Conservation (phyloP, 257 asterid genomes). For the Nemophila menziesii region DNA sequence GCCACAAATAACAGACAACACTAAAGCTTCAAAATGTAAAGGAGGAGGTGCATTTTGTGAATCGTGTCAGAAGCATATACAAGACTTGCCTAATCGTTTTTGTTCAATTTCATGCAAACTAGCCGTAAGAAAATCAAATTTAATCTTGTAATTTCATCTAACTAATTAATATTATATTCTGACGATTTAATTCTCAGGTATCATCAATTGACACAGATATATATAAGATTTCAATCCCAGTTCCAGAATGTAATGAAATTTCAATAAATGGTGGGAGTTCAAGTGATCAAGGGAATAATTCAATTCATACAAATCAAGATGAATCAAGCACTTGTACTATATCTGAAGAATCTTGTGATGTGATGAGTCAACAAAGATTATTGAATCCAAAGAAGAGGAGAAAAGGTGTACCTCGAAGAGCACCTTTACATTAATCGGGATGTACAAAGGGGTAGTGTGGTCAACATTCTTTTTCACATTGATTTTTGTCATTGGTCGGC, state of each 20-base stretch:
- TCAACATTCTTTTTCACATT: neutral
- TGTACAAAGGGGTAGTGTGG: too few relatives aligned
- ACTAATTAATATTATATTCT: neutral
- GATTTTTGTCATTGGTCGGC: neutral
- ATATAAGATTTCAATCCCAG: slow-evolving; percentile 9
- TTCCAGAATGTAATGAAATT: slow-evolving; percentile 8
- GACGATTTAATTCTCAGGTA: slow-evolving; percentile 23
- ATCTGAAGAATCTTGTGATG: slow-evolving; percentile 36
- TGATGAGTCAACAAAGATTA: slow-evolving; percentile 34
- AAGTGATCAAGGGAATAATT: slow-evolving; percentile 10
- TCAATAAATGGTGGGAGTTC: slow-evolving; percentile 4
- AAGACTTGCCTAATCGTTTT: slow-evolving; percentile 54
- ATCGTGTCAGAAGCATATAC: slow-evolving; percentile 61
- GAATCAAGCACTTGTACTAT: slow-evolving; percentile 22
- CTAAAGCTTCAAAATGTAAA: slow-evolving; percentile 35
- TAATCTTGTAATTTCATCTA: too few relatives aligned
- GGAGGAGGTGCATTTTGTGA: slow-evolving; percentile 38
- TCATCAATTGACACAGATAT: slow-evolving; percentile 18
- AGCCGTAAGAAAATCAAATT: slow-evolving; percentile 1
- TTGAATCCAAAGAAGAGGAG: slow-evolving; percentile 47
- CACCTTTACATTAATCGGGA: slow-evolving; percentile 42
- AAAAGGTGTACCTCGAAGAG: slow-evolving; percentile 50
- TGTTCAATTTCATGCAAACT: slow-evolving; percentile 84
- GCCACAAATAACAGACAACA: slow-evolving; percentile 45
- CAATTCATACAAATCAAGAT: slow-evolving; percentile 20